phyloP scores from a whole-genome alignment of 2,329 filamentous ascomycete genomes.

The Leptographium radiaticola region DNA sequence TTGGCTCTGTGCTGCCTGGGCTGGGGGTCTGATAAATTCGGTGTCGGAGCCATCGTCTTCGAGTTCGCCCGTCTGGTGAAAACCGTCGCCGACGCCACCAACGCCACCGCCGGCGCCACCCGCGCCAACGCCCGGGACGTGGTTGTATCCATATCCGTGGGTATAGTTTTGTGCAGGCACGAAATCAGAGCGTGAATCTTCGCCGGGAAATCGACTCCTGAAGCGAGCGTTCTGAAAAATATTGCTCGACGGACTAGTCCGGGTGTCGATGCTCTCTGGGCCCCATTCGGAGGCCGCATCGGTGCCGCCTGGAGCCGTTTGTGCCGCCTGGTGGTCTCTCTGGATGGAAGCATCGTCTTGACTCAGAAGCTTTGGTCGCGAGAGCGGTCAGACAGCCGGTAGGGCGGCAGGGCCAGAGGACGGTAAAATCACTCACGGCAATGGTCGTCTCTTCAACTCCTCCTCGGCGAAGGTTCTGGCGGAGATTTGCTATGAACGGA shows the following conservation, averaged over 20 bases:
- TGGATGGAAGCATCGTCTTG: not conserved
- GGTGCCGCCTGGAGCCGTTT: not conserved
- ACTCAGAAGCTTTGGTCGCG: not conserved
- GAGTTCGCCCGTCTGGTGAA: not conserved
- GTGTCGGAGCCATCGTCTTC: too few species aligned
- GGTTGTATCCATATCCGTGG: not conserved
- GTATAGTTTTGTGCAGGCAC: not conserved
- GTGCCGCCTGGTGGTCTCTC: not conserved
- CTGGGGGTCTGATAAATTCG: too few species aligned
- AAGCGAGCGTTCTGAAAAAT: not conserved
- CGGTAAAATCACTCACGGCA: not conserved
- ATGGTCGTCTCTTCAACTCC: constrained; percentile 32
- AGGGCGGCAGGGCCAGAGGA: not conserved
- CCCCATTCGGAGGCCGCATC: not conserved
- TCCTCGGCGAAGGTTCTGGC: constrained; percentile 33
- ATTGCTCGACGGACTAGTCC: not conserved
- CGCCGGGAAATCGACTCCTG: not conserved
- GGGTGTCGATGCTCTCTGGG: not conserved
- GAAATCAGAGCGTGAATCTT: not conserved
- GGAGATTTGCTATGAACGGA: constrained; percentile 25
- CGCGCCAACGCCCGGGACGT: not conserved
- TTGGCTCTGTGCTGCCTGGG: not conserved
- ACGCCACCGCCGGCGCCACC: not conserved
- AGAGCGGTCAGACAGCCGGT: constrained; percentile 11
- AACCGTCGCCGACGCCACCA: not conserved